Conservation (phyloP, 257 asterid species). For the Capsicum rhomboideum region DNA sequence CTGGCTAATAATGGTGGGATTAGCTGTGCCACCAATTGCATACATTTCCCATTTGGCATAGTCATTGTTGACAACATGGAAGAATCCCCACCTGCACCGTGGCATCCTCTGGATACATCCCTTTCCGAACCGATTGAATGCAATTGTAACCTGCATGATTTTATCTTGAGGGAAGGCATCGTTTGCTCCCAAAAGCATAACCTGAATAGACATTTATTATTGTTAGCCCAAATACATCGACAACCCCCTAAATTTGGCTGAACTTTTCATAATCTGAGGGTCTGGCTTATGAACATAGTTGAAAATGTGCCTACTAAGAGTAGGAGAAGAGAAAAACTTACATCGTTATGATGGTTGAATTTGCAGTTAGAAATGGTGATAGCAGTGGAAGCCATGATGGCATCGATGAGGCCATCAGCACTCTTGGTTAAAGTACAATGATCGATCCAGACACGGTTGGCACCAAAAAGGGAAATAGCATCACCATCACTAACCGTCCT, state of each 20-base stretch:
- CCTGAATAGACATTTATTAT: constrained; percentile 25
- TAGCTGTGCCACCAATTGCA: constrained; percentile 76
- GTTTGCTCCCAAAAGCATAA: constrained; percentile 74
- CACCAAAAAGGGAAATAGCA: constrained; percentile 41
- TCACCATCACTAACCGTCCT: constrained; percentile 80
- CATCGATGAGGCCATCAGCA: constrained; percentile 70
- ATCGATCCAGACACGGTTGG: constrained; percentile 68
- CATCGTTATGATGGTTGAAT: constrained; percentile 73
- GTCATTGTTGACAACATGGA: constrained; percentile 78
- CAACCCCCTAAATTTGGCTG: background rate
- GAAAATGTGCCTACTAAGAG: background rate
- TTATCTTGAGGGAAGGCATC: constrained; percentile 38
- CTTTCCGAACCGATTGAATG: constrained; percentile 60
- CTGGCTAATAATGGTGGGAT: constrained; percentile 80
- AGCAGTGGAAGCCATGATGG: constrained; percentile 77
- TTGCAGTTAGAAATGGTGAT: constrained; percentile 84
- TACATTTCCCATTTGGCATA: constrained; percentile 67
- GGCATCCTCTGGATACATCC: constrained; percentile 85
- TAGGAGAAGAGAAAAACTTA: constrained; percentile 18
- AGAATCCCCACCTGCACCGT: constrained; percentile 72
- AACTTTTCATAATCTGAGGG: too few relatives aligned
- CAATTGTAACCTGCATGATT: constrained; percentile 74
- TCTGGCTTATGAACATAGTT: background rate
- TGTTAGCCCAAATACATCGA: background rate
- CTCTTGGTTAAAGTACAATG: constrained; percentile 47